Conservation (phyloP, 2,329 filamentous ascomycete genomes). For the Botrytis sinoallii region DNA sequence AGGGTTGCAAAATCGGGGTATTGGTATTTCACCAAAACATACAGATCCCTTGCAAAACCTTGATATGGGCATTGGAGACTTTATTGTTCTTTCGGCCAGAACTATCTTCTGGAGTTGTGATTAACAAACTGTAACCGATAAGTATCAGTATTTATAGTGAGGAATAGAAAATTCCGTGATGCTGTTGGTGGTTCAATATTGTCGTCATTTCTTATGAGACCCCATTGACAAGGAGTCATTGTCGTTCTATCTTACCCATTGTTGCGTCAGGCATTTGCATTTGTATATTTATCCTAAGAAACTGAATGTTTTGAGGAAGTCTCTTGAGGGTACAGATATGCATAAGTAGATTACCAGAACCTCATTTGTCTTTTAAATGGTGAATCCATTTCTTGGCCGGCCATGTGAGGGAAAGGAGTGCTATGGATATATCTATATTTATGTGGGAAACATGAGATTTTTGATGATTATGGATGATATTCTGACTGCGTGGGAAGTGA, state of each 20-base stretch:
- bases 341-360: neutral
- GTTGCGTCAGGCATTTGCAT: accelerated
- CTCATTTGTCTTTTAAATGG: too few species aligned
- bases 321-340: neutral
- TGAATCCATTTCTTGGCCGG: too few species aligned
- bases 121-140: accelerated
- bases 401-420: too few species aligned
- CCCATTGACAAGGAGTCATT: too few species aligned
- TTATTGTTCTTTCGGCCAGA: neutral
- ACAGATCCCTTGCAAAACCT: accelerated
- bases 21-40: neutral
- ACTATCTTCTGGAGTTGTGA: accelerated
- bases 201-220: accelerated
- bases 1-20: neutral
- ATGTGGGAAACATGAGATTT: too few species aligned
- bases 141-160: neutral
- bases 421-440: too few species aligned
- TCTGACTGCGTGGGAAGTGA: neutral
- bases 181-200: neutral
- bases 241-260: neutral
- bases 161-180: neutral
- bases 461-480: too few species aligned
- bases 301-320: neutral
- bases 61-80: too few species aligned
- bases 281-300: neutral